Conservation (phyloP, 495 filamentous ascomycete genomes). For the Aspergillus saccharolyticus region DNA sequence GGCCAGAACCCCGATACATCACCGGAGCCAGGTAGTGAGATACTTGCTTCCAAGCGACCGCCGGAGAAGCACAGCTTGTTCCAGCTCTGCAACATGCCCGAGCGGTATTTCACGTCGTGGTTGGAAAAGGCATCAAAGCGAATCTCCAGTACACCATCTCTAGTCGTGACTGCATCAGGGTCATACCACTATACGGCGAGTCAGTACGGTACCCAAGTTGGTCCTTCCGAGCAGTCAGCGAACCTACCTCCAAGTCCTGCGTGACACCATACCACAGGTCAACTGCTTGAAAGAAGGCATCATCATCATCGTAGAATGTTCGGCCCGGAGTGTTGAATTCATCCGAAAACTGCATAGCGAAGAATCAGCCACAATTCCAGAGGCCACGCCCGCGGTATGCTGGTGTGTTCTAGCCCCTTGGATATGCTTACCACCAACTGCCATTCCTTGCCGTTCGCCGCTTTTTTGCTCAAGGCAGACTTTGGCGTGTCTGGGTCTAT, state of each 20-base stretch:
- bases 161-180: constrained; percentile 67
- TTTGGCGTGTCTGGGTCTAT: constrained; percentile 71
- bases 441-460: constrained; percentile 54
- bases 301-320: constrained; percentile 70
- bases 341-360: constrained; percentile 59
- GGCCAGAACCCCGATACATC: constrained; percentile 72
- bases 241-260: constrained; percentile 59
- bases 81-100: constrained; percentile 81
- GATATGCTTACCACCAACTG: constrained; percentile 55
- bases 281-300: constrained; percentile 65
- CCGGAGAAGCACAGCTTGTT: constrained; percentile 77
- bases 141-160: constrained; percentile 61
- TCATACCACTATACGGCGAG: constrained; percentile 61
- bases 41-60: constrained; percentile 69
- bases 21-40: constrained; percentile 67
- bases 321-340: constrained; percentile 69
- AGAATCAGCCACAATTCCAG: neutral
- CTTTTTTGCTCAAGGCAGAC: constrained; percentile 51
- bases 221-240: neutral
- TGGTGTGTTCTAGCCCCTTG: neutral
- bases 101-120: constrained; percentile 65
- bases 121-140: constrained; percentile 63
- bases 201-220: neutral
- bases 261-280: constrained; percentile 82
- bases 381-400: neutral